Conservation (phyloP, 2,329 filamentous ascomycete genomes). For the Scedosporium minutisporum region DNA sequence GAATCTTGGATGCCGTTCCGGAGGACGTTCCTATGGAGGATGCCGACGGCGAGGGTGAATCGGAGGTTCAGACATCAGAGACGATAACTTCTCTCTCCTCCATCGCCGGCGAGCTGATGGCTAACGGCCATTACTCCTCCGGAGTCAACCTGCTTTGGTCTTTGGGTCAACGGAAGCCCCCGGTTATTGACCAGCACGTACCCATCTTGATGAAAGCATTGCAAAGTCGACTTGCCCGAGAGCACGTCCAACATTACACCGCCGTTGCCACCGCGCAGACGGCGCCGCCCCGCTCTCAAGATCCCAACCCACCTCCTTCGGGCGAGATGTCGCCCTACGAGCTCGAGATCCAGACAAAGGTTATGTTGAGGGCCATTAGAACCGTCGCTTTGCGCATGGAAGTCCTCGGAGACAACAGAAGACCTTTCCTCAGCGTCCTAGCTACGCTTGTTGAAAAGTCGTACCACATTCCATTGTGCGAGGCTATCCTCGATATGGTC, state of each 20-base stretch:
- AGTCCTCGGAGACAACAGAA: slow-evolving; percentile 76
- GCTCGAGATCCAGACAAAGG: slow-evolving; percentile 74
- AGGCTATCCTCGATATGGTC: slow-evolving; percentile 88
- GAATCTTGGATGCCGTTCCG: slow-evolving; percentile 82
- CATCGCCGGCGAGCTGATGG: slow-evolving; percentile 81
- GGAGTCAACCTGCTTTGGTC: slow-evolving; percentile 93
- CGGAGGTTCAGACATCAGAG: slow-evolving; percentile 74
- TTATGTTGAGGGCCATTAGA: slow-evolving; percentile 94
- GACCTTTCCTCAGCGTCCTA: slow-evolving; percentile 90
- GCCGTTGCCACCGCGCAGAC: slow-evolving; percentile 43
- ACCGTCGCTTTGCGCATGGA: slow-evolving; percentile 89
- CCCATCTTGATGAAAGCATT: slow-evolving; percentile 84
- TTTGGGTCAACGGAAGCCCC: slow-evolving; percentile 72
- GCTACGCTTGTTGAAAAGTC: slow-evolving; percentile 95
- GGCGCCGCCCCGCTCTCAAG: slow-evolving; percentile 35
- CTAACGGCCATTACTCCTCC: slow-evolving; percentile 70
- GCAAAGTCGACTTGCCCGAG: slow-evolving; percentile 82
- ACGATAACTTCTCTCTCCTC: slow-evolving; percentile 76
- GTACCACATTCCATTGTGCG: slow-evolving; percentile 73
- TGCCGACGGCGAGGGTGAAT: slow-evolving; percentile 74
- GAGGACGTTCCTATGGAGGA: slow-evolving; percentile 65
- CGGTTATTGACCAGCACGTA: slow-evolving; percentile 85
- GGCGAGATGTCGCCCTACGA: slow-evolving; percentile 63
- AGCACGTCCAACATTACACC: slow-evolving; percentile 75
- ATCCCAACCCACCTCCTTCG: slow-evolving; percentile 34